Base-by-base conservation (phyloP, 2,329 filamentous ascomycete species). In the Hymenoscyphus infarciens region DNA sequence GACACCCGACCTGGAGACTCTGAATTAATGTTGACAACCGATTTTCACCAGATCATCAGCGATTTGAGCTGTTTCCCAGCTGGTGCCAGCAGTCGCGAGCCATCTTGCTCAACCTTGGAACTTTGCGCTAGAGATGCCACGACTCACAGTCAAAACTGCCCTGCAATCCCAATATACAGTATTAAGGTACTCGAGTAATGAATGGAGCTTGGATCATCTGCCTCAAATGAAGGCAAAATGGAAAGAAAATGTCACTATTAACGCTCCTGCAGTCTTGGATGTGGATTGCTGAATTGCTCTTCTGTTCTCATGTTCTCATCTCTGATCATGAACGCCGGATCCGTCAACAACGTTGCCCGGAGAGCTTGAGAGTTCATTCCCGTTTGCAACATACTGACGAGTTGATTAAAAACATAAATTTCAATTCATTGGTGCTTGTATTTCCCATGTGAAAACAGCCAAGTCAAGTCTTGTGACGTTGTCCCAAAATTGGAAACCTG, bases 401-500 rank as follows among this genome's bases (percentile, higher is more conserved):
- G 5, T 22, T 19, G n/a, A 49, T 49, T 10, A n/a, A 6, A 19
- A 7, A 8, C 3, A n/a, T 42, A 15, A 19, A 3, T 42, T 16
- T 33, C 39, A 6, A 42, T 16, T 16, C 39, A 42, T n/a, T n/a
- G n/a, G 15, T 42, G n/a, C 11, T n/a, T 8, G 7, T 19, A 19
- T 8, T 49, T 22, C 11, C 42, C 42, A 49, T 49, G n/a, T 49
- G 42, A 49, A 45, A 45, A 22, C 19, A 49, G 8, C 42, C 19
- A 49, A 42, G 39, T 16, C 39, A 42, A 42, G 42, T 49, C 42
- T 19, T 49, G 42, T 49, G 42, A 49, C 42, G n/a, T 45, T 49
- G 16, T 49, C 42, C n/a, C 10, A 22, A 22, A 11, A 49, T n/a
- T n/a, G n/a, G n/a, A n/a, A n/a, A n/a, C n/a, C n/a, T n/a, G n/a